phyloP scores from a whole-genome alignment of 495 filamentous ascomycete genomes.

The Aspergillus nanangensis region DNA sequence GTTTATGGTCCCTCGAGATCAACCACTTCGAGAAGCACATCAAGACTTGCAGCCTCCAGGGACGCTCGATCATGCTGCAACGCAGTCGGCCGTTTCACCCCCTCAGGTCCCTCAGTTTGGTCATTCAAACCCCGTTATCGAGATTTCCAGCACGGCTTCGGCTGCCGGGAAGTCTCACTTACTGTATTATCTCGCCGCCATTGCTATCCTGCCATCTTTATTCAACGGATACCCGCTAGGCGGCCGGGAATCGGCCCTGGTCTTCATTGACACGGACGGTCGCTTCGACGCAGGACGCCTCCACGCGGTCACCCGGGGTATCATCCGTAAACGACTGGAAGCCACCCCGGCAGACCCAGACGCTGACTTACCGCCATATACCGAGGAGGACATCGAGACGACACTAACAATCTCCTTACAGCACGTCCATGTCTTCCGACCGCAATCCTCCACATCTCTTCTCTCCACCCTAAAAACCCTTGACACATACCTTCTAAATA shows the following conservation, averaged over 20 bases:
- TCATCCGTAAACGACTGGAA: conserved; percentile 11
- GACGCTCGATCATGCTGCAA: too few relatives aligned
- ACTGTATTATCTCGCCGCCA: conserved; percentile 61
- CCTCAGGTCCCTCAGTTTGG: not conserved
- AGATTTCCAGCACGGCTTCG: conserved; percentile 51
- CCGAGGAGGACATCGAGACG: conserved; percentile 18
- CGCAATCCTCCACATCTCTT: conserved; percentile 47
- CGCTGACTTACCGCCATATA: not conserved
- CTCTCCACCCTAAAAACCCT: conserved; percentile 47
- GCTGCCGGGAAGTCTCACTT: conserved; percentile 62
- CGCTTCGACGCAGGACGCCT: conserved; percentile 62
- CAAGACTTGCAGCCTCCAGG: too few relatives aligned
- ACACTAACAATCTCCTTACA: conserved; percentile 34
- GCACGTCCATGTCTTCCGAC: conserved; percentile 52
- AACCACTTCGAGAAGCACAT: too few relatives aligned
- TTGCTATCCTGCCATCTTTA: conserved; percentile 50
- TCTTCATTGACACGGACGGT: conserved; percentile 66
- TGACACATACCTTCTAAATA: conserved; percentile 48
- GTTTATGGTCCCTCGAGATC: too few relatives aligned
- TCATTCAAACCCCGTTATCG: conserved; percentile 43
- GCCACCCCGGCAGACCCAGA: not conserved
- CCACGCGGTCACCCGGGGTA: conserved; percentile 26
- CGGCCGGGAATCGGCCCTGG: conserved; percentile 56
- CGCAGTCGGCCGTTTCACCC: too few relatives aligned
- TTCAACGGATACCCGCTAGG: conserved; percentile 23